A percentile compares a stretch with the other conserved stretches of the same genome.
These are phyloP conservation scores for Trichocladium uniseriatum DNA, from an alignment of 495 filamentous ascomycete genomes.

Conservation along the genomic window DNA sequence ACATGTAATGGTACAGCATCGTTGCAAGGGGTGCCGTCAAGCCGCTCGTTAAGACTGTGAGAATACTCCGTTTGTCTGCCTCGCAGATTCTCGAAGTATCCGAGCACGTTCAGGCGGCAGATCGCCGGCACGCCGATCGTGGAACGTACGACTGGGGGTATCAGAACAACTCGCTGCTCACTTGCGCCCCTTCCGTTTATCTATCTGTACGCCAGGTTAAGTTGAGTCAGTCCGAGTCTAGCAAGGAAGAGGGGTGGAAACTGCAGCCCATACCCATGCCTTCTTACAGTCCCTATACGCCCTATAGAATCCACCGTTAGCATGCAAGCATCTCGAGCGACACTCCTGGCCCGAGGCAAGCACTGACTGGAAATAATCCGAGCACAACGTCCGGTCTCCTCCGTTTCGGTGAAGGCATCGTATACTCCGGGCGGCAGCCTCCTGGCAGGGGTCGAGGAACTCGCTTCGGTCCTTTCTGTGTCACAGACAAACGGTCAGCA, in stretches of 20 bases:
- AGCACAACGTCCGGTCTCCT: constrained; percentile 76
- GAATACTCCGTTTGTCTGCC: too few relatives aligned
- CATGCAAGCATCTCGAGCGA: neutral
- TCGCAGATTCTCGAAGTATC: too few relatives aligned
- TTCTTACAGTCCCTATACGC: constrained; percentile 93
- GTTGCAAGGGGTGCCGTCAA: neutral
- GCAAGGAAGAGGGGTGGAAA: neutral
- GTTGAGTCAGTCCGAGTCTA: too few relatives aligned
- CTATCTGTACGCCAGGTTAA: too few relatives aligned
- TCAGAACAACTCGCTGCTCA: too few relatives aligned
- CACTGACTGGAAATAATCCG: constrained; percentile 86
- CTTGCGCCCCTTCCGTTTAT: too few relatives aligned
- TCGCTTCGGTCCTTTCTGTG: constrained; percentile 74
- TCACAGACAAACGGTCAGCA: neutral
- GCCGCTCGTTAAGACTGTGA: too few relatives aligned
- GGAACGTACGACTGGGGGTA: too few relatives aligned
- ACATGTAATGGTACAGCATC: neutral
- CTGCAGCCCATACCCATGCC: constrained; percentile 61
- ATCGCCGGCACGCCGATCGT: too few relatives aligned
- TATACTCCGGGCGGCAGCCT: constrained; percentile 78
- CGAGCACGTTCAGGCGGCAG: too few relatives aligned
- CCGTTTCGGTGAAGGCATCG: constrained; percentile 80
- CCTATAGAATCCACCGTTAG: constrained; percentile 37
- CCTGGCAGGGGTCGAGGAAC: constrained; percentile 90
- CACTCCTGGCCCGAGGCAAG: neutral